These are phyloP conservation scores for Triticum dicoccoides DNA, from an alignment of 176 grass and related monocot species.

Conservation along the genomic window DNA sequence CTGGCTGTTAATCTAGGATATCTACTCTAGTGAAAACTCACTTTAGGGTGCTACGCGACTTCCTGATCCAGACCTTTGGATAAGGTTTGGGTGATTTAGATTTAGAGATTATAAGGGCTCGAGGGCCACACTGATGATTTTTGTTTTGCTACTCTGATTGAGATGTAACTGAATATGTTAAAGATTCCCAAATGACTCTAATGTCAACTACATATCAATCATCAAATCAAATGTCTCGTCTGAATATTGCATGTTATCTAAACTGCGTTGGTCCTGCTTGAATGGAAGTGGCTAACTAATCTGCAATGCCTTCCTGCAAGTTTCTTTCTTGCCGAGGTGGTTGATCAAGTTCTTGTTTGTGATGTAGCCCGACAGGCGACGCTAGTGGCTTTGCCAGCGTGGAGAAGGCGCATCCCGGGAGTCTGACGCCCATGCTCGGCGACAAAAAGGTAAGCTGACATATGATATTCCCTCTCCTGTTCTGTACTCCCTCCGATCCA, in stretches of 20 bases:
- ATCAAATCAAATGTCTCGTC: background rate
- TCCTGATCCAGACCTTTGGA: background rate
- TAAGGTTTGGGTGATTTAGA: background rate
- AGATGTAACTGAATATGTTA: background rate
- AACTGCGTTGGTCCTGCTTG: background rate
- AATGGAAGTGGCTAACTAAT: background rate
- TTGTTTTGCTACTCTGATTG: background rate
- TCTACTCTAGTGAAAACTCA: background rate
- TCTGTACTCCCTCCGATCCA: background rate
- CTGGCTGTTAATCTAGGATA: background rate
- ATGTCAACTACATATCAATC: background rate
- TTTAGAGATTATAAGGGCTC: background rate
- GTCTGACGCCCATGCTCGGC: slow-evolving; percentile 87
- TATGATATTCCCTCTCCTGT: background rate
- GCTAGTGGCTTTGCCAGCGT: slow-evolving; percentile 67
- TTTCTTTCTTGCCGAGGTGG: slow-evolving; percentile 15
- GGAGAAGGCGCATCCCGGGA: slow-evolving; percentile 73
- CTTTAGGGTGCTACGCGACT: background rate
- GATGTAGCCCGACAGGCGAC: slow-evolving; percentile 65
- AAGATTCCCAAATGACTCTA: background rate
- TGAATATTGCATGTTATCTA: background rate
- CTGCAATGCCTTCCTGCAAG: background rate
- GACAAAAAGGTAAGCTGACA: slow-evolving; percentile 75
- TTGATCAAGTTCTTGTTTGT: slow-evolving; percentile 27
- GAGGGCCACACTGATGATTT: background rate